A percentile compares a stretch with the other conserved stretches of the same genome.
phyloP scores from a whole-genome alignment of 2,329 filamentous ascomycete genomes.

The Trichoderma semiorbis region DNA sequence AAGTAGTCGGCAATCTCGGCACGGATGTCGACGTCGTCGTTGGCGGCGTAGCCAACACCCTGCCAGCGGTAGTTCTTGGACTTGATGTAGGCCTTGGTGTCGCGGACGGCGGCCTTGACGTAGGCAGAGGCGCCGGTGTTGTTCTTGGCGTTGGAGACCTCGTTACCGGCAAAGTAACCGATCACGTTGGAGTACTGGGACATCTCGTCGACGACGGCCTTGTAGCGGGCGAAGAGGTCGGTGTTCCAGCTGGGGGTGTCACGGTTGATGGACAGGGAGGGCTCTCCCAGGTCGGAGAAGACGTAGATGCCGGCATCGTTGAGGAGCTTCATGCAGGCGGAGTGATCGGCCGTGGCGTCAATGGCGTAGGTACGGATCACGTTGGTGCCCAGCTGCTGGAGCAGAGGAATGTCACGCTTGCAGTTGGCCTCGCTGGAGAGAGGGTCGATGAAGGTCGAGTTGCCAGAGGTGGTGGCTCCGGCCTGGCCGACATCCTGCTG shows the following conservation, averaged over 20 bases:
- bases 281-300: slow-evolving; percentile 84
- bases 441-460: slow-evolving; percentile 71
- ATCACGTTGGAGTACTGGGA: slow-evolving; percentile 84
- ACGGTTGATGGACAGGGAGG: slow-evolving; percentile 79
- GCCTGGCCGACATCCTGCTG: slow-evolving; percentile 71
- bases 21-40: slow-evolving; percentile 84
- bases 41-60: slow-evolving; percentile 93
- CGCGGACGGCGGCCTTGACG: slow-evolving; percentile 96
- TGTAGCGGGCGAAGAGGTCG: slow-evolving; percentile 76
- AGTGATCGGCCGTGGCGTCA: slow-evolving; percentile 74
- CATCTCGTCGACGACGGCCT: slow-evolving; percentile 75
- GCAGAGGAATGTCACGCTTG: slow-evolving; percentile 79
- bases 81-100: slow-evolving; percentile 93
- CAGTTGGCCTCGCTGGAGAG: slow-evolving; percentile 69
- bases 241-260: slow-evolving; percentile 75
- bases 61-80: slow-evolving; percentile 71
- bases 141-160: slow-evolving; percentile 84
- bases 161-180: slow-evolving; percentile 98
- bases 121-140: slow-evolving; percentile 90
- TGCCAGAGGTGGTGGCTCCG: slow-evolving; percentile 44
- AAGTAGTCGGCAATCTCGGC: slow-evolving; percentile 85
- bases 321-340: slow-evolving; percentile 78
- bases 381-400: slow-evolving; percentile 80
- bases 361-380: slow-evolving; percentile 93
- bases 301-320: slow-evolving; percentile 90